Percentiles rank a stretch among this genome's conserved stretches.
Conservation (phyloP, 2,329 filamentous ascomycete genomes). For the Exophiala aquamarina region DNA sequence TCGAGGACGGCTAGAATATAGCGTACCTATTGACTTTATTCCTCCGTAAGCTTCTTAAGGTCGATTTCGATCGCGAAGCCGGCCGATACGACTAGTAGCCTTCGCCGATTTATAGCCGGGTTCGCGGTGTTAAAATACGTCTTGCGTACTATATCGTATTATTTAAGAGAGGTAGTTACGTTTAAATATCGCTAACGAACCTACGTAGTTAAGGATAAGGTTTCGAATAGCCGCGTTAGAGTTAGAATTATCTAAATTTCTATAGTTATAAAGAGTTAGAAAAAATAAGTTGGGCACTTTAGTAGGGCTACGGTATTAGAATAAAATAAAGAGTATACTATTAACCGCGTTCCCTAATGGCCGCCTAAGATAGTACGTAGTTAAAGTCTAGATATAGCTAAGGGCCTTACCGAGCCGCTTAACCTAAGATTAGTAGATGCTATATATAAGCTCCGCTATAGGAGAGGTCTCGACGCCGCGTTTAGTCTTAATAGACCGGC, state of each 20-base stretch:
- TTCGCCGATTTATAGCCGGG: not conserved
- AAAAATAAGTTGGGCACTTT: not conserved
- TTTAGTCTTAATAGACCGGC: conserved; percentile 1
- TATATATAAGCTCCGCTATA: not conserved
- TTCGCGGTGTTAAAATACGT: conserved; percentile 4
- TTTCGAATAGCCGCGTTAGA: conserved; percentile 2
- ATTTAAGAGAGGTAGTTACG: conserved; percentile 7
- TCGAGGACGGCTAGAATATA: not conserved
- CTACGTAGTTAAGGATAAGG: conserved; percentile 3
- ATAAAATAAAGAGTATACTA: conserved; percentile 2
- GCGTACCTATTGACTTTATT: conserved; percentile 4
- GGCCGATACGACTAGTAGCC: conserved; percentile 1
- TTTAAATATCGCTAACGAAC: conserved; percentile 6
- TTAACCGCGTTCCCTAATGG: conserved; percentile 4
- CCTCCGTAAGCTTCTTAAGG: conserved; percentile 4
- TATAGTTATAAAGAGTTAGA: not conserved
- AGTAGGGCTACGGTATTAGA: not conserved
- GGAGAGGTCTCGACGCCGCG: conserved; percentile 1
- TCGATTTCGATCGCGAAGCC: conserved; percentile 8
- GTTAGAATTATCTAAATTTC: conserved; percentile 4
- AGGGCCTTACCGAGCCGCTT: conserved; percentile 6
- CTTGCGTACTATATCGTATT: conserved; percentile 5
- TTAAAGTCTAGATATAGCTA: conserved; percentile 4
- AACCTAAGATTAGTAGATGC: conserved; percentile 7
- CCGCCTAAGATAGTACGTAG: conserved; percentile 4